These are phyloP conservation scores for Picochlorum sp. DNA, from an alignment of 139 green algal species.

Conservation along the genomic window DNA sequence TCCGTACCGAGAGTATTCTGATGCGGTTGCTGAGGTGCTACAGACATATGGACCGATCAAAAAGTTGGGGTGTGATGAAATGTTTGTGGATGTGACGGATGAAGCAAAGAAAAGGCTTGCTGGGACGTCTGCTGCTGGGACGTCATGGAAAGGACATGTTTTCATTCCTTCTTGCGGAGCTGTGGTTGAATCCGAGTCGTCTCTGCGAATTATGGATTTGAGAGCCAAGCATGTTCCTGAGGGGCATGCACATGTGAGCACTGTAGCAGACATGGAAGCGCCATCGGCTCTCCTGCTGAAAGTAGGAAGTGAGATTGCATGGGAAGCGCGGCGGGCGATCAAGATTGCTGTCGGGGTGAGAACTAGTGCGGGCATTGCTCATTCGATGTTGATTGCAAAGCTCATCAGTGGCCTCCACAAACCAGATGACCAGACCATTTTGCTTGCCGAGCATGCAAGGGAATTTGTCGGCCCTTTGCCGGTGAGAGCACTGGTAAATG, in stretches of 20 bases:
- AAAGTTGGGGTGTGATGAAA: slow-evolving; percentile 50
- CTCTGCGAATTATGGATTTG: neutral
- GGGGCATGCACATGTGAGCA: neutral
- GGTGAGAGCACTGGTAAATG: slow-evolving; percentile 28
- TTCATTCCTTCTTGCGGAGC: slow-evolving; percentile 3
- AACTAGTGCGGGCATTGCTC: slow-evolving; percentile 51
- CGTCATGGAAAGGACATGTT: neutral
- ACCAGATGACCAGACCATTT: slow-evolving; percentile 72
- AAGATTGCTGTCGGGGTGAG: slow-evolving; percentile 43
- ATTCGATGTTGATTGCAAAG: slow-evolving; percentile 75
- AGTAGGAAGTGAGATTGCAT: slow-evolving; percentile 46
- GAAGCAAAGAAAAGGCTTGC: slow-evolving; percentile 18
- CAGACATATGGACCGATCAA: slow-evolving; percentile 19
- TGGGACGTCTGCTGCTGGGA: slow-evolving; percentile 25
- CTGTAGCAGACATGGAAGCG: neutral
- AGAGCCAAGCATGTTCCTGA: neutral
- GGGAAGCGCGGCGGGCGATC: slow-evolving; percentile 37
- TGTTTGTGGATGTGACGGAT: slow-evolving; percentile 56
- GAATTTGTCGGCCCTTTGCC: slow-evolving; percentile 56
- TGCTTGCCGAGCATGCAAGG: slow-evolving; percentile 40
- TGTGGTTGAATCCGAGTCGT: neutral
- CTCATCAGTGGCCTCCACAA: slow-evolving; percentile 73
- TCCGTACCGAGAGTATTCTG: slow-evolving; percentile 40
- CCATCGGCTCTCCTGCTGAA: slow-evolving; percentile 45
- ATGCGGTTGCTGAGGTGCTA: slow-evolving; percentile 29